Conservation (phyloP, 306 rosid genomes). For the Vigna trinervia region DNA sequence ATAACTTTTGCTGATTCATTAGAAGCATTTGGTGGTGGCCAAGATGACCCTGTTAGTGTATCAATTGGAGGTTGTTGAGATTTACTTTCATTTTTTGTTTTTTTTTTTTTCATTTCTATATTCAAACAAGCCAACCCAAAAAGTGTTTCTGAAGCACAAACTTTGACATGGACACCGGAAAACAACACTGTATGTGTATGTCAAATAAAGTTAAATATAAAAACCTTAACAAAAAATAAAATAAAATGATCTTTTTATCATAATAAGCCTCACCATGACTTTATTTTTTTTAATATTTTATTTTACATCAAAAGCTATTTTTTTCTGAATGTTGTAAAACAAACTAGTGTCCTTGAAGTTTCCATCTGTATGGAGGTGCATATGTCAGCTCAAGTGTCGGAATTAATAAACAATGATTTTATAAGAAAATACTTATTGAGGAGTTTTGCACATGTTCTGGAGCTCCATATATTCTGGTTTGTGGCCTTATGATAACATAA, state of each 20-base stretch:
- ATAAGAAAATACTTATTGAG: neutral
- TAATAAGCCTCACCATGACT: neutral
- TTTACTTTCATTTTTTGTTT: constrained; percentile 38
- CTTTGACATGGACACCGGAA: neutral
- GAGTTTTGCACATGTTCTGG: neutral
- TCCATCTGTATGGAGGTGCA: neutral
- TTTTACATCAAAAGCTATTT: neutral
- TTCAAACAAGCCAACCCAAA: constrained; percentile 27
- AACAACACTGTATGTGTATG: neutral
- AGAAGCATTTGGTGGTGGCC: constrained; percentile 90
- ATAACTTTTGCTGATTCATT: constrained; percentile 79
- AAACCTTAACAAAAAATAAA: neutral
- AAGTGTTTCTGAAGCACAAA: constrained; percentile 22
- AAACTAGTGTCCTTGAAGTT: neutral
- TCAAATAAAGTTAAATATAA: neutral
- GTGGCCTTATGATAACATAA: constrained; percentile 30
- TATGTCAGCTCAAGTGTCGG: neutral
- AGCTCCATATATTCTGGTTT: constrained; percentile 38
- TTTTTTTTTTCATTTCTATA: constrained; percentile 40
- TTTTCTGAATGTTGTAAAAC: neutral
- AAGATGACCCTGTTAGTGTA: constrained; percentile 91
- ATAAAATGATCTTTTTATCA: neutral
- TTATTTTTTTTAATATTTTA: constrained; percentile 4
- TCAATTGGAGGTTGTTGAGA: constrained; percentile 89
- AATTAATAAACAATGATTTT: neutral